Evolutionary conservation across 352 stramenopile species (phyloP).

Genomic region (Pythium graminicola): DNA sequence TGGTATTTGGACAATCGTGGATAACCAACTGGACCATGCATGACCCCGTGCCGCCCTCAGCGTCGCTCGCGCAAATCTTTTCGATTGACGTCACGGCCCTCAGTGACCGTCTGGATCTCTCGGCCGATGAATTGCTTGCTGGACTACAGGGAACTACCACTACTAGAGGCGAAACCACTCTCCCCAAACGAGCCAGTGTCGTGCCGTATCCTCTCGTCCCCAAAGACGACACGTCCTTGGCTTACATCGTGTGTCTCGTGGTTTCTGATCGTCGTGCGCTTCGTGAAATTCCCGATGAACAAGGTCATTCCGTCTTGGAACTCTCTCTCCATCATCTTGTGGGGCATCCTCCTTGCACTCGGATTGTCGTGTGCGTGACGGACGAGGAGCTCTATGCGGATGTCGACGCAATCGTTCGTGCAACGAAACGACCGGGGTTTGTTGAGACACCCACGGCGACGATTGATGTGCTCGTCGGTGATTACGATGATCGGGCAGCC

Average conservation of each 20-base stretch:
- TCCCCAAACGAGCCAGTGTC: not conserved
- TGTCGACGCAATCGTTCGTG: constrained; percentile 12
- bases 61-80: constrained; percentile 12
- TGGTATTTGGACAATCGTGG: too few relatives aligned
- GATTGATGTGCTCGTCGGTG: constrained; percentile 18
- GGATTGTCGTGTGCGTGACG: constrained; percentile 14
- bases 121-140: constrained; percentile 12
- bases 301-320: not conserved
- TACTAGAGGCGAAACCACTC: not conserved
- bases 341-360: constrained; percentile 1
- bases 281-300: constrained; percentile 7
- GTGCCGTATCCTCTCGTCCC: not conserved
- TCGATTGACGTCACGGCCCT: constrained; percentile 19
- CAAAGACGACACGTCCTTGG: not conserved
- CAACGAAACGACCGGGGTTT: not conserved
- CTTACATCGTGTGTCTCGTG: too few relatives aligned
- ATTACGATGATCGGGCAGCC: constrained; percentile 9
- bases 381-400: not conserved
- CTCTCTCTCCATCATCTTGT: constrained; percentile 13
- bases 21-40: too few relatives aligned
- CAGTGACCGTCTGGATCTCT: constrained; percentile 19
- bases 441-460: not conserved
- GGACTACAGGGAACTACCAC: not conserved
- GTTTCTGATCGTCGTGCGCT: constrained; percentile 9
- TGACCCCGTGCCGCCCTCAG: not conserved